Percentiles rank a stretch among this genome's conserved stretches.
Evolutionary conservation across 768 basidiomycete species (phyloP).

Genomic region (Mycena galopus): DNA sequence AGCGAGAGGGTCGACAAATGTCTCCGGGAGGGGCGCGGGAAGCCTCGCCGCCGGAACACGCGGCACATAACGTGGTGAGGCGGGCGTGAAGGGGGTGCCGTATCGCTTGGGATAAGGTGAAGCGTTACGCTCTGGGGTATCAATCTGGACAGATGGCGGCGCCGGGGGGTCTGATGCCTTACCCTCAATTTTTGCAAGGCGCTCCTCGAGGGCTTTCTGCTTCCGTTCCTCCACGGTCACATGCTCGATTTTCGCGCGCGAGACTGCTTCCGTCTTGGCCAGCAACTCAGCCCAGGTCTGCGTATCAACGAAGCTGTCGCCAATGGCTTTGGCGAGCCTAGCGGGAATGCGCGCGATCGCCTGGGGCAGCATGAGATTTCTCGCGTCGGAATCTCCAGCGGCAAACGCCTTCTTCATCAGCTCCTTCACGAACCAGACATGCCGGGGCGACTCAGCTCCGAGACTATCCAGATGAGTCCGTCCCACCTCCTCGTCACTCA

Average conservation of each 20-base stretch:
- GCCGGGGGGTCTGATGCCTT: not conserved
- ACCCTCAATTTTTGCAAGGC: not conserved
- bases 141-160: not conserved
- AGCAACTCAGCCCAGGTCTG: not conserved
- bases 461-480: not conserved
- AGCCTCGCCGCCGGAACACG: not conserved
- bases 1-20: no score
- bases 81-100: not conserved
- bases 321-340: not conserved
- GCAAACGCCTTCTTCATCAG: constrained; percentile 8
- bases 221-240: not conserved
- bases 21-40: not conserved
- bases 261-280: not conserved
- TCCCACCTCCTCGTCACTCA: constrained; percentile 2
- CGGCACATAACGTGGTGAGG: not conserved
- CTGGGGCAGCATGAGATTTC: not conserved
- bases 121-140: not conserved
- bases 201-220: not conserved
- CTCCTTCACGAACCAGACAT: not conserved
- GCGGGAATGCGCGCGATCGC: not conserved
- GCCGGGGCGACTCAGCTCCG: not conserved
- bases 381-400: not conserved
- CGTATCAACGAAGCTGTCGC: not conserved
- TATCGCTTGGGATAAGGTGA: not conserved
- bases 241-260: not conserved